Conservation (phyloP, 129 eudicot species). For the Chrysanthemum seticuspe region DNA sequence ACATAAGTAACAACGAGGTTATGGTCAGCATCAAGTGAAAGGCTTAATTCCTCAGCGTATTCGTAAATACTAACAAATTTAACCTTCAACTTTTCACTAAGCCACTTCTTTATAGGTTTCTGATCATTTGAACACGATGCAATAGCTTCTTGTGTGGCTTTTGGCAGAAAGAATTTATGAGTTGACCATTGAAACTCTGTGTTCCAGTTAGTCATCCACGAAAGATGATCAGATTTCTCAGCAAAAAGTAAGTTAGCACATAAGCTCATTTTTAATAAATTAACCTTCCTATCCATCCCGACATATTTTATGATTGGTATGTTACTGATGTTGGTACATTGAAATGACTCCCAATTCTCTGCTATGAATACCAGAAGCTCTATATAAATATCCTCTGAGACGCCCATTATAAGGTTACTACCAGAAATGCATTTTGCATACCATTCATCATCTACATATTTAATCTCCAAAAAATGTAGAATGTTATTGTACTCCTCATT, state of each 20-base stretch:
- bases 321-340: slow-evolving; percentile 23
- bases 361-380: slow-evolving; percentile 48
- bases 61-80: neutral
- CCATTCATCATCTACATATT: slow-evolving; percentile 44
- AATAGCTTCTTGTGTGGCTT: slow-evolving; percentile 32
- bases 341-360: slow-evolving; percentile 35
- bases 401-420: slow-evolving; percentile 45
- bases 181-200: slow-evolving; percentile 22
- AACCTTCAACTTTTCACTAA: neutral
- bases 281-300: slow-evolving; percentile 18
- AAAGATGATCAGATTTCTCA: slow-evolving; percentile 14
- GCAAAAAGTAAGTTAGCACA: slow-evolving; percentile 15
- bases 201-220: slow-evolving; percentile 56
- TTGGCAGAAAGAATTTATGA: slow-evolving; percentile 29
- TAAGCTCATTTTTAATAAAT: slow-evolving; percentile 13
- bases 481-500: slow-evolving; percentile 17
- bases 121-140: slow-evolving; percentile 7
- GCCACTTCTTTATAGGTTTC: slow-evolving; percentile 37
- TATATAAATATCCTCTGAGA: slow-evolving; percentile 39
- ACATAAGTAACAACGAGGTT: neutral
- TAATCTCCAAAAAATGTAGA: slow-evolving; percentile 38
- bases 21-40: neutral
- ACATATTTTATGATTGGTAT: slow-evolving; percentile 45
- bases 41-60: neutral
- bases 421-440: slow-evolving; percentile 51